These are phyloP conservation scores for Skeletonema tropicum DNA, from an alignment of 108 stramenopile genomes.

Conservation along the genomic window DNA sequence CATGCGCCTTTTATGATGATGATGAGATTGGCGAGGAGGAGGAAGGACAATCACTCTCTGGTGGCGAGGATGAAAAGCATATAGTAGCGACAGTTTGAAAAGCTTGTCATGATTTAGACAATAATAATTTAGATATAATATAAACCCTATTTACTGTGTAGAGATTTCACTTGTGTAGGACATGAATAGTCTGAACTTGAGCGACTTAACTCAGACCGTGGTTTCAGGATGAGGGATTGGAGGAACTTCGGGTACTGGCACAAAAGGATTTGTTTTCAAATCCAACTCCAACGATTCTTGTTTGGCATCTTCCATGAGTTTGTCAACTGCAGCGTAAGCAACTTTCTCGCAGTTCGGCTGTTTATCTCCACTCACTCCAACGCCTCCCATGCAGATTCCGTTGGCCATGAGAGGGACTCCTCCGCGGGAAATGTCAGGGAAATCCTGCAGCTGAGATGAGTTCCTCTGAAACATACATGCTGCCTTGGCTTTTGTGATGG, in stretches of 20 bases:
- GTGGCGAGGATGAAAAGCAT: slow-evolving; percentile 44
- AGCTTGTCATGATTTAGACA: background rate
- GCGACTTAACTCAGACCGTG: background rate
- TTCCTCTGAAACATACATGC: background rate
- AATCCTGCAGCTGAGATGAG: background rate
- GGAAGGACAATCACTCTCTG: slow-evolving; percentile 64
- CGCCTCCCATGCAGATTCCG: slow-evolving; percentile 1
- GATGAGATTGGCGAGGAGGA: slow-evolving; percentile 73
- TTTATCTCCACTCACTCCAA: slow-evolving; percentile 7
- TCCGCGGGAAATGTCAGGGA: background rate
- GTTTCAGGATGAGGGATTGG: background rate
- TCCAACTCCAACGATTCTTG: background rate
- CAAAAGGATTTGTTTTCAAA: background rate
- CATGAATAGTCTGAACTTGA: background rate
- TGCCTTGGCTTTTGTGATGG: background rate
- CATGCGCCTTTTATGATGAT: slow-evolving; percentile 81
- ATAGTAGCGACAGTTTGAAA: background rate
- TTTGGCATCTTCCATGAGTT: background rate
- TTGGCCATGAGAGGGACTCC: background rate
- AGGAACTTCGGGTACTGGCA: too few relatives aligned
- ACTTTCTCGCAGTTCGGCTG: slow-evolving; percentile 4
- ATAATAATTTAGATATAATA: background rate
- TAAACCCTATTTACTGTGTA: background rate
- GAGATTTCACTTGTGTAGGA: background rate
- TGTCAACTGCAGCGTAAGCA: slow-evolving; percentile 1